Percentiles rank a stretch among this genome's conserved stretches.
Evolutionary conservation across 495 filamentous ascomycete species (phyloP).

Genomic region (Umbilicaria muhlenbergii): DNA sequence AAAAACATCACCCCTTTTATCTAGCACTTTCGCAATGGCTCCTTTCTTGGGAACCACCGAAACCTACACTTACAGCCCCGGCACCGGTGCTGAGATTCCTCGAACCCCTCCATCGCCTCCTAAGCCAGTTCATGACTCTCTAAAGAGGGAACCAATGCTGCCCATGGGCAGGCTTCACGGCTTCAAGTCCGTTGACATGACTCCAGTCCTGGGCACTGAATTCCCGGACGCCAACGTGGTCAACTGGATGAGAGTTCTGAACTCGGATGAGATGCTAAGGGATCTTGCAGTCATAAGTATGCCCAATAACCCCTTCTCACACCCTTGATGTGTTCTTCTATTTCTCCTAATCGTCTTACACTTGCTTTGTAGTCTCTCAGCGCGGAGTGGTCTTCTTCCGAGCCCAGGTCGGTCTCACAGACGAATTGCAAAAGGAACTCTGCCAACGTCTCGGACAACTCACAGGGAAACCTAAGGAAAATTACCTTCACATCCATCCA

Average conservation of each 20-base stretch:
- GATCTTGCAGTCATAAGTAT: slow-evolving; percentile 45
- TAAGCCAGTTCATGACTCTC: no score
- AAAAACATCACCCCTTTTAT: no score
- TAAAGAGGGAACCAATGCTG: no score
- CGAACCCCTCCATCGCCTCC: no score
- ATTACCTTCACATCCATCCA: slow-evolving; percentile 50
- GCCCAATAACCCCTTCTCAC: not conserved
- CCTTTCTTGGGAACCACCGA: no score
- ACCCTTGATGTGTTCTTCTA: not conserved
- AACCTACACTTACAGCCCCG: no score
- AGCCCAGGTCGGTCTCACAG: slow-evolving; percentile 40
- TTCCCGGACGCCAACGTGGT: slow-evolving; percentile 35
- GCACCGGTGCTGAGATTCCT: no score
- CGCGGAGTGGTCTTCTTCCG: slow-evolving; percentile 64
- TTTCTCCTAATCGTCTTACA: not conserved
- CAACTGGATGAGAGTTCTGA: slow-evolving; percentile 40
- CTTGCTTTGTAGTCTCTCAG: slow-evolving; percentile 39
- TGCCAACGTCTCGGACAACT: slow-evolving; percentile 35
- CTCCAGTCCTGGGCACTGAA: slow-evolving; percentile 47
- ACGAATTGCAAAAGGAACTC: slow-evolving; percentile 42
- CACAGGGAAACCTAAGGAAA: slow-evolving; percentile 17
- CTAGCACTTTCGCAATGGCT: no score
- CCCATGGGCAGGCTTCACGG: not conserved
- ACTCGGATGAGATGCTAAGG: slow-evolving; percentile 48
- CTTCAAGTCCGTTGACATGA: slow-evolving; percentile 25